Percentiles rank a stretch among this genome's conserved stretches.
phyloP scores from a whole-genome alignment of 31 red algal species.

The Odonthalia washingtoniensis region DNA sequence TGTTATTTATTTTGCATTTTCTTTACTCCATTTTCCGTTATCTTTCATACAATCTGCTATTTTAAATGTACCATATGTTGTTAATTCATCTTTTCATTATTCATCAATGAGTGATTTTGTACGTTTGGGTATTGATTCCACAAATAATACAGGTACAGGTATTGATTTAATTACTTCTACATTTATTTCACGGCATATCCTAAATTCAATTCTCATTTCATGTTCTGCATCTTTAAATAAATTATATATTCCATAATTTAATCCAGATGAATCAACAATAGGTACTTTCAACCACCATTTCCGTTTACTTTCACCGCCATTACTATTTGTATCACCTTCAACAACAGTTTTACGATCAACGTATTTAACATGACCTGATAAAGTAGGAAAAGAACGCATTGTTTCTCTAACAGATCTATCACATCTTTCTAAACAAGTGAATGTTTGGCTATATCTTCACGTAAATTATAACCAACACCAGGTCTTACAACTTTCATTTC shows the following conservation, averaged over 20 bases:
- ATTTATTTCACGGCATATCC: slow-evolving; percentile 84
- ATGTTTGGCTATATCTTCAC: no score
- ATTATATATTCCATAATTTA: slow-evolving; percentile 36
- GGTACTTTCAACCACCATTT: slow-evolving; percentile 95
- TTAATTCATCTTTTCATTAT: slow-evolving; percentile 75
- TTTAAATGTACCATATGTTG: no score
- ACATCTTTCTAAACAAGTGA: no score
- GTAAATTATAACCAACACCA: slow-evolving; percentile 59
- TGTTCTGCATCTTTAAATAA: slow-evolving; percentile 68
- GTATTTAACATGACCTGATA: no score
- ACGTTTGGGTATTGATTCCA: slow-evolving; percentile 75
- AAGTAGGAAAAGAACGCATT: no score
- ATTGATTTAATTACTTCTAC: no score
- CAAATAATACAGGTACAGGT: no score
- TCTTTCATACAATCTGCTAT: no score
- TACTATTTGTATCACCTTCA: slow-evolving; percentile 92
- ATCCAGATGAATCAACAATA: slow-evolving; percentile 67
- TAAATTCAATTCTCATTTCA: slow-evolving; percentile 77
- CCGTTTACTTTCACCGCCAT: slow-evolving; percentile 43
- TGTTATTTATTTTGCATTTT: no score
- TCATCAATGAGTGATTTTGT: slow-evolving; percentile 67
- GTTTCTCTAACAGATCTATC: no score
- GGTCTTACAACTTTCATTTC: slow-evolving; percentile 79
- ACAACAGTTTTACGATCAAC: no score
- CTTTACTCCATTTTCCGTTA: no score